Evolutionary conservation across 163 green algal species (phyloP).

Genomic region (Coccomyxa subellipsoidea): DNA sequence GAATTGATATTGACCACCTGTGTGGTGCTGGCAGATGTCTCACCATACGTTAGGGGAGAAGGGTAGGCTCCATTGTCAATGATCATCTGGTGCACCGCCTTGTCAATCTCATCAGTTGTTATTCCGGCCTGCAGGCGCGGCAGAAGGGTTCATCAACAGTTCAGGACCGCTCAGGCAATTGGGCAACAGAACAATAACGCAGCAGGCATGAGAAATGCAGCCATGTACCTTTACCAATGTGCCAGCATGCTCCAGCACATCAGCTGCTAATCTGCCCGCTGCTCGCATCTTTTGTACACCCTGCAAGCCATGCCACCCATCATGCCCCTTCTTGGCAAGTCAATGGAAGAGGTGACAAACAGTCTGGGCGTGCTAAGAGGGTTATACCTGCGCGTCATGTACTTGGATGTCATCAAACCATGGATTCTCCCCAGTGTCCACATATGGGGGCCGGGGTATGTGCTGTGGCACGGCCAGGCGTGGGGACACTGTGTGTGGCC

Average conservation of each 20-base stretch:
- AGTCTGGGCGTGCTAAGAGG: no score
- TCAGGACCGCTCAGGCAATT: not conserved
- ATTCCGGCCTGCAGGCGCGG: conserved; percentile 64
- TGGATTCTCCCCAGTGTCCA: conserved; percentile 54
- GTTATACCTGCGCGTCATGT: conserved; percentile 54
- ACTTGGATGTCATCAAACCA: conserved; percentile 58
- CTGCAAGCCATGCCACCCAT: not conserved
- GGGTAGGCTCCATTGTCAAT: conserved; percentile 82
- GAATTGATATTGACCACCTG: no score
- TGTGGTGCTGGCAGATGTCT: no score
- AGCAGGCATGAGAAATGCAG: not conserved
- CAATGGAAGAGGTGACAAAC: no score
- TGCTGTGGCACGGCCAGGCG: conserved; percentile 61
- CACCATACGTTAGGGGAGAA: conserved; percentile 43
- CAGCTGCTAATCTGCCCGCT: conserved; percentile 45
- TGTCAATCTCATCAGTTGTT: conserved; percentile 94
- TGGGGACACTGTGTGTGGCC: conserved; percentile 45
- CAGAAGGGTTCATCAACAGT: not conserved
- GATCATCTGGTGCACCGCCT: conserved; percentile 85
- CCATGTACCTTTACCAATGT: conserved; percentile 45
- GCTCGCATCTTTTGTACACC: conserved; percentile 49
- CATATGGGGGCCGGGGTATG: conserved; percentile 80
- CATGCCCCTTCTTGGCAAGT: no score
- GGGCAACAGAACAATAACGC: not conserved
- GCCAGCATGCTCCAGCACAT: conserved; percentile 72